Percentiles rank a stretch among this genome's conserved stretches.
Conservation (phyloP, 176 grass and related monocot genomes). For the Cocos nucifera region DNA sequence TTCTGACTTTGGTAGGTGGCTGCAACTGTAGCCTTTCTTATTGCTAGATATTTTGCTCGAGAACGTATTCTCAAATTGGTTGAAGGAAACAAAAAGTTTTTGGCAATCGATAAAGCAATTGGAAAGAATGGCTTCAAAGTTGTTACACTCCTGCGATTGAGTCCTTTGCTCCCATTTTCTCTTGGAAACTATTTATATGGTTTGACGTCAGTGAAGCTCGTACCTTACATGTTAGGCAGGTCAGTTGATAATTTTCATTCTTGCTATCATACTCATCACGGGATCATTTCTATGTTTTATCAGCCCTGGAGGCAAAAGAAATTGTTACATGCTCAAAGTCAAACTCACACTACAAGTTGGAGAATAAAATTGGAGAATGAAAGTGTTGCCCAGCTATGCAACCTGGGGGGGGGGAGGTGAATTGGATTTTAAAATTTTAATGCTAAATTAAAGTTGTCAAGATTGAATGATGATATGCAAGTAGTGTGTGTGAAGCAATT, state of each 20-base stretch:
- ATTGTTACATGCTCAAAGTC: too few relatives aligned
- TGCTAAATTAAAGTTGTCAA: too few relatives aligned
- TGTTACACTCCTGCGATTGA: conserved; percentile 89
- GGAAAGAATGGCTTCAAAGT: conserved; percentile 97
- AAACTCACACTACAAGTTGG: too few relatives aligned
- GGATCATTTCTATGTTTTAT: too few relatives aligned
- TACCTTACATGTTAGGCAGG: conserved; percentile 94
- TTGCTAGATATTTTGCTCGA: conserved; percentile 97
- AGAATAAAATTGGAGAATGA: too few relatives aligned
- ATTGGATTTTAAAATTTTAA: too few relatives aligned
- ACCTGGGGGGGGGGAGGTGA: too few relatives aligned
- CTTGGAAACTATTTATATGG: conserved; percentile 97
- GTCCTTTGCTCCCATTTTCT: conserved; percentile 91
- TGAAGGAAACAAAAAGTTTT: conserved; percentile 97
- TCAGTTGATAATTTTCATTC: conserved; percentile 28
- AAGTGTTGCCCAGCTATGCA: too few relatives aligned
- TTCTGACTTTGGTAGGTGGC: conserved; percentile 54
- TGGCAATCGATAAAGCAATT: conserved; percentile 97
- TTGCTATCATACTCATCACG: too few relatives aligned
- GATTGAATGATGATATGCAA: too few relatives aligned
- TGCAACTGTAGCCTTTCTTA: conserved; percentile 78
- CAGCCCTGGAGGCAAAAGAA: too few relatives aligned
- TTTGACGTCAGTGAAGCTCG: conserved; percentile 94
- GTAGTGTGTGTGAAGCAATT: too few relatives aligned
- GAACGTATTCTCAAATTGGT: conserved; percentile 95